Evolutionary conservation across 179 eudicot genomes (phyloP).

Genomic region (Silene noctiflora): DNA sequence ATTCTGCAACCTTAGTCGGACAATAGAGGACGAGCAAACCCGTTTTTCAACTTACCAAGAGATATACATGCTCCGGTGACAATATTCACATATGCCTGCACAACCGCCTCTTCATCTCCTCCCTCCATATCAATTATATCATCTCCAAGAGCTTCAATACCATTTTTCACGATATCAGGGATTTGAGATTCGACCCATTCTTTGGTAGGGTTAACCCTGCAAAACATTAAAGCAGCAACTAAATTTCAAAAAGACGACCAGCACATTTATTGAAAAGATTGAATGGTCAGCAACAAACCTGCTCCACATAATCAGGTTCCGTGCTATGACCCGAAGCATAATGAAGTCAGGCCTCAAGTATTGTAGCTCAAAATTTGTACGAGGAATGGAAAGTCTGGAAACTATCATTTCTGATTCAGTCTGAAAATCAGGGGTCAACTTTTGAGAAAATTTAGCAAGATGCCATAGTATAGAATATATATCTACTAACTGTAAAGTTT

Average conservation of each 20-base stretch:
- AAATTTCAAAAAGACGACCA: background rate
- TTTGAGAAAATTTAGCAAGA: slow-evolving; percentile 8
- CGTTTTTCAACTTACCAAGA: slow-evolving; percentile 56
- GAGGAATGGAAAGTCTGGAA: slow-evolving; percentile 82
- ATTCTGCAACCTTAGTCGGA: background rate
- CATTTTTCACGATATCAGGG: slow-evolving; percentile 66
- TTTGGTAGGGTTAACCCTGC: slow-evolving; percentile 72
- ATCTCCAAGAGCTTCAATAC: slow-evolving; percentile 52
- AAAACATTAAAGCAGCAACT: slow-evolving; percentile 6
- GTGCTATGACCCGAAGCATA: slow-evolving; percentile 93
- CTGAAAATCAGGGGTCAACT: slow-evolving; percentile 38
- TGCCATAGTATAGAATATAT: background rate
- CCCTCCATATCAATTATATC: slow-evolving; percentile 62
- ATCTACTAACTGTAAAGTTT: background rate
- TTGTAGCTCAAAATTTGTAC: slow-evolving; percentile 81
- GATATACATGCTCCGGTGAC: slow-evolving; percentile 87
- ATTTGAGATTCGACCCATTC: slow-evolving; percentile 91
- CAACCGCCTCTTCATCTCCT: slow-evolving; percentile 71
- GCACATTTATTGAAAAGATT: background rate
- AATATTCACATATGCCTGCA: slow-evolving; percentile 88
- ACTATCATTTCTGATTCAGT: slow-evolving; percentile 78
- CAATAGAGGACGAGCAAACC: background rate
- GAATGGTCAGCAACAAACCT: slow-evolving; percentile 45
- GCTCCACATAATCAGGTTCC: slow-evolving; percentile 92
- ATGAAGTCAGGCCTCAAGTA: slow-evolving; percentile 96